Evolutionary conservation across 129 eudicot species (phyloP), one percentile per base, ranked within the genome.

Genomic region (Flaveria ramosissima): DNA sequence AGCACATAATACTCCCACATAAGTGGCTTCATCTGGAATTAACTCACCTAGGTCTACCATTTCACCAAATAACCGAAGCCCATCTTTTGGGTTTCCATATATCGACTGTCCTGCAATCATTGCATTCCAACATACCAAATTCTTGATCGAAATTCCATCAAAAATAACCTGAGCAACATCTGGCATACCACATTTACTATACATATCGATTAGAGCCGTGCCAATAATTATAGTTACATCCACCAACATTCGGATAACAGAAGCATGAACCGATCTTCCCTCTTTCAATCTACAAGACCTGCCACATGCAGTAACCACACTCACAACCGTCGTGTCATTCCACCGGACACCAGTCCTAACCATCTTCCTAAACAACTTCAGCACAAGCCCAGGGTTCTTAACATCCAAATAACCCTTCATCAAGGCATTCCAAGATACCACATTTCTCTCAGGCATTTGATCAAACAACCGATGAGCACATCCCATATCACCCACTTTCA

Each of bases 31-130:
- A 74, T 93, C 91, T 13, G 98, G 96, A 20, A 76, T 47, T 72
- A 85, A 10, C 6, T 73, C 23, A 19, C 57, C 62, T 32, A 26
- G 15, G 64, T 73, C 53, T 13, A 87, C 72, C 96, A 94, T 81
- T 71, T 84, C 39, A 24, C 75, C 53, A 56, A 75, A 94, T 30
- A 94, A 77, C 61, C 14, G 32, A 60, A 94, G 90, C 56, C 97
- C 98, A 24, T 83, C 84, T 68, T 69, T 59, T 57, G 98, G 90
- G 86, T 85, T 73, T 12, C 93, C 98, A 60, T 91, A 91, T 62
- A 94, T 83, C 65, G 90, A 85, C 56, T 91, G 86, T 62, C 98
- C 98, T 64, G 90, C 74, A 77, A 91, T 94, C 89, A 94, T 87
- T 15, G 92, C 85, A 81, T 94, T 94, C 97, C 97, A 94, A 75